These are phyloP conservation scores for Serendipita sp. DNA, from an alignment of 768 basidiomycete species.

Conservation along the genomic window DNA sequence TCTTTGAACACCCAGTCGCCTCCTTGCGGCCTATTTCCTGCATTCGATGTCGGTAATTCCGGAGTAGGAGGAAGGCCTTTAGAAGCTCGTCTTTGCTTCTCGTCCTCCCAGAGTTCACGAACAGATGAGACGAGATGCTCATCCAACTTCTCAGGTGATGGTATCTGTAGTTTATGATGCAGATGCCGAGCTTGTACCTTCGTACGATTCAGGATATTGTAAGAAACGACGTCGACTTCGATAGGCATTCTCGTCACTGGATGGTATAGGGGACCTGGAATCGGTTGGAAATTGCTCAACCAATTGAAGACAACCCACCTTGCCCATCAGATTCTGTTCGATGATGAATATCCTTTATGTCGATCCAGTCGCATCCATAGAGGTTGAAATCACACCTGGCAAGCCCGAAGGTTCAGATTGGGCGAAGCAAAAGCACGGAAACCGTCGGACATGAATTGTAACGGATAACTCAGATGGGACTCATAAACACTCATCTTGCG, in stretches of 20 bases:
- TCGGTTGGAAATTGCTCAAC: neutral
- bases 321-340: conserved; percentile 16
- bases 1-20: conserved; percentile 58
- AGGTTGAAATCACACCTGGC: conserved; percentile 57
- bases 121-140: conserved; percentile 79
- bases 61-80: conserved; percentile 61
- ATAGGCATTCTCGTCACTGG: conserved; percentile 38
- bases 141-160: conserved; percentile 31
- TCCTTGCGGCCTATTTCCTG: conserved; percentile 42
- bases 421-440: neutral
- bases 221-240: conserved; percentile 70
- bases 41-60: conserved; percentile 52
- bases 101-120: conserved; percentile 93
- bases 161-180: conserved; percentile 51
- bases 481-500: conserved; percentile 72
- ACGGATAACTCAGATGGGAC: conserved; percentile 70
- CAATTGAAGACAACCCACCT: neutral
- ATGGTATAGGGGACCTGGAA: neutral
- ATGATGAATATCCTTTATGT: conserved; percentile 46
- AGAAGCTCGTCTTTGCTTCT: conserved; percentile 53
- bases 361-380: conserved; percentile 85
- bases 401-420: neutral
- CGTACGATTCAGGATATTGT: conserved; percentile 76
- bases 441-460: conserved; percentile 66
- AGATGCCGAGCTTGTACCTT: conserved; percentile 44